Evolutionary conservation across 768 basidiomycete genomes (phyloP).

Genomic region (Panus rudis): DNA sequence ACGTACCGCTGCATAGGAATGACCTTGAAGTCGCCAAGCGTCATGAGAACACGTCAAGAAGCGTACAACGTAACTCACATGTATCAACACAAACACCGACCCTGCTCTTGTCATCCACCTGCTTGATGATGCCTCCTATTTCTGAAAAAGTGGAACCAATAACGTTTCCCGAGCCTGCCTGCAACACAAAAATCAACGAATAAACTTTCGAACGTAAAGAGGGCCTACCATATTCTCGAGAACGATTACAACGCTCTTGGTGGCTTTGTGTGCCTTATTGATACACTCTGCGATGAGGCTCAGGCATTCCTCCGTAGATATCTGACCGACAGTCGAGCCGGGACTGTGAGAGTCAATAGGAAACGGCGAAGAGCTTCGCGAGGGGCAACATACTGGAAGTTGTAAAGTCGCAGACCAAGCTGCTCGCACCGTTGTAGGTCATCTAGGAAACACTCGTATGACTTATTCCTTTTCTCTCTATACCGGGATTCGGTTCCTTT

Average conservation of each 20-base stretch:
- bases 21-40: conserved; percentile 38
- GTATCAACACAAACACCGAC: conserved; percentile 86
- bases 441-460: conserved; percentile 76
- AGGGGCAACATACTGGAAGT: conserved; percentile 68
- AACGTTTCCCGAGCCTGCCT: conserved; percentile 79
- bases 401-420: conserved; percentile 68
- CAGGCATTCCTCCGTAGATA: conserved; percentile 54
- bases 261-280: conserved; percentile 65
- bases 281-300: conserved; percentile 62
- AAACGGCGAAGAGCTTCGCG: background rate
- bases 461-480: conserved; percentile 62
- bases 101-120: conserved; percentile 64
- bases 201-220: too few relatives aligned
- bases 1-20: conserved; percentile 69
- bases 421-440: conserved; percentile 73
- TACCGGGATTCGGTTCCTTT: background rate
- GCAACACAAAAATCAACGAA: background rate
- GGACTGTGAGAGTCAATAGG: conserved; percentile 38
- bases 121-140: conserved; percentile 57
- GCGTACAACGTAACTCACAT: conserved; percentile 37
- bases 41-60: background rate
- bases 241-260: conserved; percentile 51
- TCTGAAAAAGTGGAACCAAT: conserved; percentile 69
- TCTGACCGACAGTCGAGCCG: conserved; percentile 73
- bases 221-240: conserved; percentile 75